Base-by-base conservation (phyloP, 1,139 yeast genomes). In the Kodamaea alishanica region DNA sequence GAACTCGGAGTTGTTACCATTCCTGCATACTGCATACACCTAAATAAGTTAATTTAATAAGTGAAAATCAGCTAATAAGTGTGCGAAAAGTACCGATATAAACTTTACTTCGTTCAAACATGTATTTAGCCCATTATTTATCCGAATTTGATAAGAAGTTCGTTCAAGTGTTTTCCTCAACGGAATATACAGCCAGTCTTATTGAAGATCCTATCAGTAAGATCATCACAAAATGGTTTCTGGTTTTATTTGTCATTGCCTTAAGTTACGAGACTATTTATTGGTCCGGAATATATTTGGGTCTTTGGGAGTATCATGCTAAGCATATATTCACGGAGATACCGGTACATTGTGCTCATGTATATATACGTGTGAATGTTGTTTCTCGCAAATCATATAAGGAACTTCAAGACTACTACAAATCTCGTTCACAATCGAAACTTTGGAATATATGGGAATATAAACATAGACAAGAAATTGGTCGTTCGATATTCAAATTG, bases 271-370 rank as follows among this genome's bases (percentile, higher is more conserved):
- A 77, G 47, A 44, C 58, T 3, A 48, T 73, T 7, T 66, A 75
- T 45, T 66, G 76, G 69, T 49, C 63, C 12, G 82, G 82, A 2
- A 71, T 77, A n/a, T 58, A 64, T 40, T 51, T 74, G 6, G 63
- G 63, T 1, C 43, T 72, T n/a, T 77, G 83, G 82, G 73, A 74
- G 30, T 72, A 72, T 46, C 85, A 83, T 41, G 84, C 82, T 6
- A 75, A 78, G 49, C 85, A 81, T 42, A 76, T 79, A 15, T 83
- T 83, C 55, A 70, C 73, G 8, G 86, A 83, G 38, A 75, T 79
- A 28, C 92, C 92, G 0, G 79, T 82, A 6, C 90, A 83, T 56
- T 84, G 89, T 61, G 89, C 92, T 1, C 88, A 83, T 56, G 68
- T 83, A 1, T 78, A 79, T 46, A 74, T 81, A 2, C 63, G 77